Evolutionary conservation across 441 rosid genomes (phyloP).

Genomic region (Capsella rubella): DNA sequence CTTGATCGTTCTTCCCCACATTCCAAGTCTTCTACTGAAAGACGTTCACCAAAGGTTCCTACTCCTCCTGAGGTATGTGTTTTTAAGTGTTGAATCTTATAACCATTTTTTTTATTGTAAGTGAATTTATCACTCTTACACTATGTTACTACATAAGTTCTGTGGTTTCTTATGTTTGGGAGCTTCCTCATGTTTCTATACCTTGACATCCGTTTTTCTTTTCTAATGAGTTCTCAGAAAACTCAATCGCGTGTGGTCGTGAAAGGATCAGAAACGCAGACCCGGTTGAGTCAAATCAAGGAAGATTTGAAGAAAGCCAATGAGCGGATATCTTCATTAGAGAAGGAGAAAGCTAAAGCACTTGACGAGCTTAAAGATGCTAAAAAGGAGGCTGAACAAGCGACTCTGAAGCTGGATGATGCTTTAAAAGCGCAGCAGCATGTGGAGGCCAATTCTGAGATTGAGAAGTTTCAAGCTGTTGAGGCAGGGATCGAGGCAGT

Average conservation of each 20-base stretch:
- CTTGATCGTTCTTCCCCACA: constrained; percentile 57
- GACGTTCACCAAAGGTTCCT: constrained; percentile 66
- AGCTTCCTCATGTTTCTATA: not conserved
- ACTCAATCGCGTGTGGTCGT: constrained; percentile 51
- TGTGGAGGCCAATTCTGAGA: constrained; percentile 78
- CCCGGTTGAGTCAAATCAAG: constrained; percentile 66
- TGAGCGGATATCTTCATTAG: constrained; percentile 63
- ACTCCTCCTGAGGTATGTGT: constrained; percentile 67
- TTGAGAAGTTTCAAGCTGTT: constrained; percentile 84
- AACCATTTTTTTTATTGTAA: too few relatives aligned
- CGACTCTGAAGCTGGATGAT: constrained; percentile 73
- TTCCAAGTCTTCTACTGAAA: constrained; percentile 69
- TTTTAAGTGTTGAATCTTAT: too few relatives aligned
- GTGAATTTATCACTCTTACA: too few relatives aligned
- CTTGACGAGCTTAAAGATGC: constrained; percentile 76
- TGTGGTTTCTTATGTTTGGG: not conserved
- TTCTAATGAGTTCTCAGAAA: constrained; percentile 55
- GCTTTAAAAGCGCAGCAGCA: constrained; percentile 83
- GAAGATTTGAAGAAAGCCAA: constrained; percentile 93
- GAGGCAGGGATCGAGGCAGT: constrained; percentile 90
- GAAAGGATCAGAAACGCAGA: constrained; percentile 69
- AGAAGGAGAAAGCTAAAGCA: constrained; percentile 77
- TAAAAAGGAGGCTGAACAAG: constrained; percentile 67
- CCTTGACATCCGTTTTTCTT: not conserved
- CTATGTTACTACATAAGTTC: too few relatives aligned